Conservation (phyloP, 2,329 filamentous ascomycete species). For the Fusarium agapanthi region DNA sequence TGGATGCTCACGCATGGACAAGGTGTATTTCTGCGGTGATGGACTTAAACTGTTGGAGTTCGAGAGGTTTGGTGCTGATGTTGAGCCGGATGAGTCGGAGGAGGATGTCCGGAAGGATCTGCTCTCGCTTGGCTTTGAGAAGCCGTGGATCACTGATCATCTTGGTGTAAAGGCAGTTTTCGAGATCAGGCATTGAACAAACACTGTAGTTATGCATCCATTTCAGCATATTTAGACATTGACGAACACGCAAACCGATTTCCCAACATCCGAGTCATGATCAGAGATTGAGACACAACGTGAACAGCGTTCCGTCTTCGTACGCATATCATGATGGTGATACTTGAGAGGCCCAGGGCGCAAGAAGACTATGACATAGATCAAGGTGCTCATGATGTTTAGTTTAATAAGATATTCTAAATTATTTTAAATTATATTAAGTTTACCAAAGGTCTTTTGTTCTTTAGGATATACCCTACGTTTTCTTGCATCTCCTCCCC, state of each 20-base stretch:
- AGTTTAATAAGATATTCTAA: too few species aligned
- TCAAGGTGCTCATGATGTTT: too few species aligned
- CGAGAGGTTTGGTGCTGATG: conserved; percentile 57
- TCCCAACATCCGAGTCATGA: not conserved
- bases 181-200: not conserved
- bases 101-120: not conserved
- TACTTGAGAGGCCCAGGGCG: not conserved
- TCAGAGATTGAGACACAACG: not conserved
- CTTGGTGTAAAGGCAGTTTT: conserved; percentile 9
- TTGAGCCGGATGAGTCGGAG: conserved; percentile 35
- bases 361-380: too few species aligned
- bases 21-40: conserved; percentile 58
- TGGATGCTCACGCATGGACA: conserved; percentile 62
- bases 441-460: too few species aligned
- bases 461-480: too few species aligned
- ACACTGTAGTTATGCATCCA: too few species aligned
- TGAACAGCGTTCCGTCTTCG: not conserved
- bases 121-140: conserved; percentile 10
- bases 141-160: conserved; percentile 13
- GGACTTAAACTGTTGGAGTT: conserved; percentile 42
- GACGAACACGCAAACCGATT: accelerated
- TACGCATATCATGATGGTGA: not conserved
- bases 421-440: too few species aligned
- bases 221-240: too few species aligned
- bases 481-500: too few species aligned